Evolutionary conservation across 2,329 filamentous ascomycete genomes (phyloP).

Genomic region (Calonectria pteridis): DNA sequence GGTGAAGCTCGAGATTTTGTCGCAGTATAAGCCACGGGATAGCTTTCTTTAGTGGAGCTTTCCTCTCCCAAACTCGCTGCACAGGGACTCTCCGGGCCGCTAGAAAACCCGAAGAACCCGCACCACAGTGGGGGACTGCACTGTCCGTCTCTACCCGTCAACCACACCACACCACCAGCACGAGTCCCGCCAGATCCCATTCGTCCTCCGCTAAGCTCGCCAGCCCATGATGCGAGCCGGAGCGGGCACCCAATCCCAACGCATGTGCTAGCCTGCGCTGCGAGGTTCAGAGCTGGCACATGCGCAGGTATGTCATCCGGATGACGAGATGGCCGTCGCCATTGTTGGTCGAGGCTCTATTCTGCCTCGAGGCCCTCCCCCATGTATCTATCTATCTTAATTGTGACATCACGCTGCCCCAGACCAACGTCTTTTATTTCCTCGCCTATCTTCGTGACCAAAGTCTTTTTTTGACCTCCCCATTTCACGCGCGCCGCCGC

Average conservation of each 20-base stretch:
- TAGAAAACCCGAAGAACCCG: slow-evolving; percentile 38
- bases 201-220: slow-evolving; percentile 13
- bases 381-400: background rate
- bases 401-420: slow-evolving; percentile 11
- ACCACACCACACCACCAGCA: slow-evolving; percentile 27
- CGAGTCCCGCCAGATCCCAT: slow-evolving; percentile 15
- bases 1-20: slow-evolving; percentile 24
- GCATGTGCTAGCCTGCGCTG: background rate
- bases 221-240: slow-evolving; percentile 16
- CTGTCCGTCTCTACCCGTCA: background rate
- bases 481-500: background rate
- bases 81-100: slow-evolving; percentile 33
- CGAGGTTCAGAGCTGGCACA: slow-evolving; percentile 24
- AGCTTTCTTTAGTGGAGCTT: slow-evolving; percentile 29
- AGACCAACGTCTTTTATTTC: background rate
- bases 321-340: slow-evolving; percentile 17
- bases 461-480: background rate
- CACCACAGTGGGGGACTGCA: slow-evolving; percentile 13
- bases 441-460: background rate
- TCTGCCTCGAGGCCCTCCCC: background rate
- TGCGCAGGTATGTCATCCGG: slow-evolving; percentile 20
- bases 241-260: slow-evolving; percentile 18
- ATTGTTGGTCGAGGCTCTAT: slow-evolving; percentile 14
- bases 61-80: background rate
- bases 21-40: slow-evolving; percentile 17